Evolutionary conservation across 129 eudicot genomes (phyloP).

Genomic region (Centella asiatica): DNA sequence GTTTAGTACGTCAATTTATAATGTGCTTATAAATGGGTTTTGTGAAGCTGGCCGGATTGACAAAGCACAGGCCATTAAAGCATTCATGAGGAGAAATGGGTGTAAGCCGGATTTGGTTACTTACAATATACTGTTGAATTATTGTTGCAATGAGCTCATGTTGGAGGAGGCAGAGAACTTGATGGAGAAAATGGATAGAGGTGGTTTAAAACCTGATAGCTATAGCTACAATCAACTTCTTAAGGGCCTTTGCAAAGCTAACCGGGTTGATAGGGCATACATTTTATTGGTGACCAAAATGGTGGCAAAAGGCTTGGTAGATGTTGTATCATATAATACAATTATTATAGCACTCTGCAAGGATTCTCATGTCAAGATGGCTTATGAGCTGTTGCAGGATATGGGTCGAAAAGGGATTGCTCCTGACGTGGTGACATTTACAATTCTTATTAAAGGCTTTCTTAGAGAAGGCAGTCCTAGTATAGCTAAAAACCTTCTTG

Average conservation of each 20-base stretch:
- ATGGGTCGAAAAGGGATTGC: slow-evolving; percentile 57
- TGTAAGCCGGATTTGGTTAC: slow-evolving; percentile 78
- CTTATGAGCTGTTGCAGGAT: slow-evolving; percentile 55
- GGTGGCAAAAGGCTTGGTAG: slow-evolving; percentile 61
- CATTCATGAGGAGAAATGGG: slow-evolving; percentile 71
- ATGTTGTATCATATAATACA: slow-evolving; percentile 88
- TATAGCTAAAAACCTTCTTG: slow-evolving; percentile 54
- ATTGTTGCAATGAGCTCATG: slow-evolving; percentile 66
- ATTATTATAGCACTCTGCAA: slow-evolving; percentile 63
- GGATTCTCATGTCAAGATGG: slow-evolving; percentile 30
- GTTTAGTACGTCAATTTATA: slow-evolving; percentile 49
- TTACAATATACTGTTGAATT: slow-evolving; percentile 57
- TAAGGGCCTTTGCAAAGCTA: slow-evolving; percentile 73
- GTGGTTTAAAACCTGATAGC: slow-evolving; percentile 56
- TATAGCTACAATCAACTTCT: slow-evolving; percentile 82
- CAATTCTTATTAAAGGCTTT: slow-evolving; percentile 72
- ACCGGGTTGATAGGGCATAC: slow-evolving; percentile 70
- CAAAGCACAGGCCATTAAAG: slow-evolving; percentile 65
- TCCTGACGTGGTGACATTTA: slow-evolving; percentile 76
- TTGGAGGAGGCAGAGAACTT: slow-evolving; percentile 73
- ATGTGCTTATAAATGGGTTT: slow-evolving; percentile 67
- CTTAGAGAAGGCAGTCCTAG: slow-evolving; percentile 49
- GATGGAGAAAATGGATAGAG: slow-evolving; percentile 46
- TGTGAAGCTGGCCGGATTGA: slow-evolving; percentile 64
- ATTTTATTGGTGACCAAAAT: slow-evolving; percentile 53